Evolutionary conservation across 2,329 filamentous ascomycete species (phyloP), one percentile per base, ranked within the genome.

Genomic region (Rhynchosporium secalis): DNA sequence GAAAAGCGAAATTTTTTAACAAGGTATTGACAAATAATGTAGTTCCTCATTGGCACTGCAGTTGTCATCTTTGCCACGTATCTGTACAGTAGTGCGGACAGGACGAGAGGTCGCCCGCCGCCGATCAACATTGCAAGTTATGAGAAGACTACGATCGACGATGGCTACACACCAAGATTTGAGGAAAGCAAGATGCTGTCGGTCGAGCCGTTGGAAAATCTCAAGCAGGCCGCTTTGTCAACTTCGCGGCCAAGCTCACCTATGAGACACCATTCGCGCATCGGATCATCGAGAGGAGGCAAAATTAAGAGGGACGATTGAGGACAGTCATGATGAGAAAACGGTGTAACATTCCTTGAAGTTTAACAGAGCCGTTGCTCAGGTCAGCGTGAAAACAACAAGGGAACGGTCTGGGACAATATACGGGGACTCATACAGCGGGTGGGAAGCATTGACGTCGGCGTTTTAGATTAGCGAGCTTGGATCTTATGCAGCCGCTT

Each of bases 31-130:
- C 49, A 58, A 33, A 31, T 20, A 29, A 51, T 13, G 15, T 20
- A 97, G 93, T 96, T 96, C 75, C 72, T 96, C 43, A 65, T 92
- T 56, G 95, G 95, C 59, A 93, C 93, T 0, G 80, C 81, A 10
- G 79, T 95, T 55, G 93, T 98, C 8, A 78, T 97, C 0, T 81
- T 85, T 47, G 89, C 93, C 2, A 96, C 92, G 2, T 97, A 92
- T 74, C 81, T 97, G 15, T 97, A 96, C 79, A 92, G 86, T 64
- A 83, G 83, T 5, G 83, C 86, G 0, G 85, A 92, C 66, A 78
- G 82, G 26, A 80, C 79, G 65, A 80, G 83, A 60, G 78, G 76
- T 36, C 84, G 86, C 15, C 86, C 90, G 28, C 79, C 85, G 0
- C 85, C 88, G 0, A 86, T 91, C 70, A 83, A 78, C 66, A 87